These are phyloP conservation scores for Alternaria alternata DNA, from an alignment of 2,329 filamentous ascomycete genomes.

Conservation along the genomic window DNA sequence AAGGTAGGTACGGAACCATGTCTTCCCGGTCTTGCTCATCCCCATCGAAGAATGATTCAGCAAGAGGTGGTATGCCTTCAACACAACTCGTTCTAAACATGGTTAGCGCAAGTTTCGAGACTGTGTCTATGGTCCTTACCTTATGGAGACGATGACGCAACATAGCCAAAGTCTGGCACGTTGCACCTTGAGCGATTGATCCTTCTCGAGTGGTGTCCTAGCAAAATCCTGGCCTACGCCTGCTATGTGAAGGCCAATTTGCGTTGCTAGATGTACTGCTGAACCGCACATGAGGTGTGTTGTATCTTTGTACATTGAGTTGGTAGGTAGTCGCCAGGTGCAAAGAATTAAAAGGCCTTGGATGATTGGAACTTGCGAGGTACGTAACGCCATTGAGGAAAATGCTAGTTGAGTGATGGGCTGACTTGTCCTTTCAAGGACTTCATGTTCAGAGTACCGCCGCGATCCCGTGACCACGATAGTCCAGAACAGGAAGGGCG, in stretches of 20 bases:
- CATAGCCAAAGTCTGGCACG: constrained; percentile 50
- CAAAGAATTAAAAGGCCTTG: constrained; percentile 52
- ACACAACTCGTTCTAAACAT: constrained; percentile 39
- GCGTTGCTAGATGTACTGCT: constrained; percentile 52
- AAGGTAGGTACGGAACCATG: constrained; percentile 41
- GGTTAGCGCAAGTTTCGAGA: constrained; percentile 18
- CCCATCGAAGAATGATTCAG: constrained; percentile 45
- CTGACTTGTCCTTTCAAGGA: constrained; percentile 44
- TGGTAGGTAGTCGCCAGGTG: constrained; percentile 53
- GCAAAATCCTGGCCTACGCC: constrained; percentile 53
- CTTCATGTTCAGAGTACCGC: constrained; percentile 48
- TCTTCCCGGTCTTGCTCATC: constrained; percentile 46
- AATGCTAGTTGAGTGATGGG: constrained; percentile 50
- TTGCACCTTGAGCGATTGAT: constrained; percentile 46
- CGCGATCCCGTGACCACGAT: constrained; percentile 52
- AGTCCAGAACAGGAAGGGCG: constrained; percentile 52
- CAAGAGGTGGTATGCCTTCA: constrained; percentile 48
- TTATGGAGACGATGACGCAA: constrained; percentile 49
- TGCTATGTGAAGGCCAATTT: constrained; percentile 52
- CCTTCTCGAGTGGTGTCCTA: constrained; percentile 47
- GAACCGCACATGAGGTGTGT: constrained; percentile 53
- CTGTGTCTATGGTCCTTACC: constrained; percentile 25
- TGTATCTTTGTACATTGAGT: constrained; percentile 53
- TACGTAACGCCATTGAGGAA: constrained; percentile 47
- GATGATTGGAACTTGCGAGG: constrained; percentile 50